phyloP scores from a whole-genome alignment of 2,329 filamentous ascomycete genomes.

The Curvularia eragrostidis region DNA sequence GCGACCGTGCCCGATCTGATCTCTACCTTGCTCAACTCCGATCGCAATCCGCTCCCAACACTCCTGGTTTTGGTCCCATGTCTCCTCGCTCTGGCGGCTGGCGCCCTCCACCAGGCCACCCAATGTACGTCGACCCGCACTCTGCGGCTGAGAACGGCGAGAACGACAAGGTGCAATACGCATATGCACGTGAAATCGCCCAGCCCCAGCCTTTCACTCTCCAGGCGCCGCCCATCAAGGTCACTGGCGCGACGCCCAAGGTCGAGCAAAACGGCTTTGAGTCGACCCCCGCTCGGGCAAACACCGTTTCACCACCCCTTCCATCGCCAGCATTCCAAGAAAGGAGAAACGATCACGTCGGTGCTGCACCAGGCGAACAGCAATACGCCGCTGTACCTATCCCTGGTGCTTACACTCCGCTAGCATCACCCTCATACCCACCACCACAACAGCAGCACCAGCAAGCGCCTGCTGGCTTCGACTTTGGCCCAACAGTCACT shows the following conservation, averaged over 20 bases:
- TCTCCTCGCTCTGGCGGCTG: conserved; percentile 65
- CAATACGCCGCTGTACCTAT: conserved; percentile 88
- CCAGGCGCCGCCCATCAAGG: conserved; percentile 80
- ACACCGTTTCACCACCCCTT: conserved; percentile 48
- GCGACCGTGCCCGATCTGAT: conserved; percentile 91
- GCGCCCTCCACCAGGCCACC: conserved; percentile 54
- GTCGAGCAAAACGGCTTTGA: conserved; percentile 68
- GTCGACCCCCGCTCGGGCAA: conserved; percentile 33
- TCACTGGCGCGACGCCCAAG: conserved; percentile 79
- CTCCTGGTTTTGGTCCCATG: conserved; percentile 78
- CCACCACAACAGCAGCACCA: conserved; percentile 31
- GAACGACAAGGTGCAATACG: conserved; percentile 45
- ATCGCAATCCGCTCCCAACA: conserved; percentile 90
- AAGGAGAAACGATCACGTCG: conserved; percentile 68
- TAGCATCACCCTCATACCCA: conserved; percentile 53
- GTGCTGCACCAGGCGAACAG: conserved; percentile 78
- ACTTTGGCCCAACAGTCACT: conserved; percentile 47
- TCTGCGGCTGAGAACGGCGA: conserved; percentile 62
- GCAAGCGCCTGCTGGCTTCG: conserved; percentile 38
- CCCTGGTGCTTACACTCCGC: conserved; percentile 75
- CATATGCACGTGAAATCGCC: conserved; percentile 53
- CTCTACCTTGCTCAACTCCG: conserved; percentile 78
- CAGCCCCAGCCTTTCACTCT: conserved; percentile 76
- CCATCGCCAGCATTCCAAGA: conserved; percentile 50
- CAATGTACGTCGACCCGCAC: conserved; percentile 53